Evolutionary conservation across 2,329 filamentous ascomycete species (phyloP).

Genomic region (Ceratocystis cubensis): DNA sequence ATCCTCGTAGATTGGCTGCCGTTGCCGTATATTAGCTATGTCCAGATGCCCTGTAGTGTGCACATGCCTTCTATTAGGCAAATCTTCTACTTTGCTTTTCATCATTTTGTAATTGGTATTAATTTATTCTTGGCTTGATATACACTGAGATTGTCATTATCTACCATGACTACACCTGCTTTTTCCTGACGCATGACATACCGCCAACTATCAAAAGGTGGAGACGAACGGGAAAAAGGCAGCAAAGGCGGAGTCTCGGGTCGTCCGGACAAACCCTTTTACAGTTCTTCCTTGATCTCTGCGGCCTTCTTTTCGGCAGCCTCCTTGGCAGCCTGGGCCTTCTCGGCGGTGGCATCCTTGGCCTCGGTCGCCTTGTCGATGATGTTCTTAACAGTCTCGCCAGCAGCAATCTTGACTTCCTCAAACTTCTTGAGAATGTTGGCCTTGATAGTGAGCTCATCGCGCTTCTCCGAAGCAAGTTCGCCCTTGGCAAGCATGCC

Average conservation of each 20-base stretch:
- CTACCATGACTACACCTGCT: background rate
- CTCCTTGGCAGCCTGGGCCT: conserved; percentile 38
- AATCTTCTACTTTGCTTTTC: background rate
- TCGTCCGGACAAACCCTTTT: conserved; percentile 26
- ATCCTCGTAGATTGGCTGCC: conserved; percentile 23
- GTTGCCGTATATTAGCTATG: background rate
- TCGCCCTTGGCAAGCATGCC: conserved; percentile 77
- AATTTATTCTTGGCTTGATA: conserved; percentile 7
- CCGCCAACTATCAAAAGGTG: background rate
- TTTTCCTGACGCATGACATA: background rate
- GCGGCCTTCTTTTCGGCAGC: conserved; percentile 24
- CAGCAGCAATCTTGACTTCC: conserved; percentile 35
- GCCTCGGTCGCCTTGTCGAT: conserved; percentile 11
- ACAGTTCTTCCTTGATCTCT: conserved; percentile 52
- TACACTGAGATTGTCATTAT: background rate
- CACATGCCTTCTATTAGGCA: background rate
- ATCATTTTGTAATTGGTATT: background rate
- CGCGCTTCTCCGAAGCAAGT: conserved; percentile 70
- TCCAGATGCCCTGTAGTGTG: background rate
- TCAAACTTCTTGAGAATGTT: conserved; percentile 78
- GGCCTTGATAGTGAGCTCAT: conserved; percentile 73
- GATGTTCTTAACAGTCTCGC: conserved; percentile 34
- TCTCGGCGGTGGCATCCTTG: conserved; percentile 27
- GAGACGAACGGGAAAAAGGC: background rate
- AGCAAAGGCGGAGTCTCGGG: background rate